phyloP scores from a whole-genome alignment of 176 grass and related monocot genomes.

The Hordeum marinum region DNA sequence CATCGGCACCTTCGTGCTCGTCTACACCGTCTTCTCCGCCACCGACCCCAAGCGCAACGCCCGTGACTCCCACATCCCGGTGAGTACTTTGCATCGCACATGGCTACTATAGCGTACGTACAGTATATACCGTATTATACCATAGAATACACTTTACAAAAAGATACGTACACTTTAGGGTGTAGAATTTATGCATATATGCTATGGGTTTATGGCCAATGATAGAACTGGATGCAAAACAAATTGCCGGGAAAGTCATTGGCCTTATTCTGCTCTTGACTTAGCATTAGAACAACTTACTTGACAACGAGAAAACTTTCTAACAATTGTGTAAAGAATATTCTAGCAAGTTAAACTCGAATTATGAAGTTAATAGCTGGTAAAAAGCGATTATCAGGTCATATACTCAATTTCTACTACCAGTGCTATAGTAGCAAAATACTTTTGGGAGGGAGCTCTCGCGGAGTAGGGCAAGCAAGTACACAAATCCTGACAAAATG shows the following conservation, averaged over 20 bases:
- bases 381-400: neutral
- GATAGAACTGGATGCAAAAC: neutral
- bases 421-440: neutral
- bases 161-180: neutral
- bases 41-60: conserved; percentile 90
- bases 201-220: neutral
- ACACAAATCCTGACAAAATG: conserved; percentile 4
- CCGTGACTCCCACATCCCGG: conserved; percentile 79
- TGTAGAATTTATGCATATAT: neutral
- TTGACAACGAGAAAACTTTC: neutral
- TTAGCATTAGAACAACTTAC: neutral
- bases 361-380: neutral
- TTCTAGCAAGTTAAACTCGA: neutral
- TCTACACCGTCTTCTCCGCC: conserved; percentile 96
- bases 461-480: neutral
- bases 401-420: neutral
- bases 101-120: neutral
- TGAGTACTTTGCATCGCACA: conserved; percentile 18
- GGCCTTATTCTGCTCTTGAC: neutral
- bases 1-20: conserved; percentile 95
- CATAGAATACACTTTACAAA: too few relatives aligned
- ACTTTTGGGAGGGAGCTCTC: neutral
- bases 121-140: neutral
- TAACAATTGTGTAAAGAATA: neutral
- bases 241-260: neutral